These are phyloP conservation scores for Copromyces sp. DNA, from an alignment of 495 filamentous ascomycete species.

Conservation along the genomic window DNA sequence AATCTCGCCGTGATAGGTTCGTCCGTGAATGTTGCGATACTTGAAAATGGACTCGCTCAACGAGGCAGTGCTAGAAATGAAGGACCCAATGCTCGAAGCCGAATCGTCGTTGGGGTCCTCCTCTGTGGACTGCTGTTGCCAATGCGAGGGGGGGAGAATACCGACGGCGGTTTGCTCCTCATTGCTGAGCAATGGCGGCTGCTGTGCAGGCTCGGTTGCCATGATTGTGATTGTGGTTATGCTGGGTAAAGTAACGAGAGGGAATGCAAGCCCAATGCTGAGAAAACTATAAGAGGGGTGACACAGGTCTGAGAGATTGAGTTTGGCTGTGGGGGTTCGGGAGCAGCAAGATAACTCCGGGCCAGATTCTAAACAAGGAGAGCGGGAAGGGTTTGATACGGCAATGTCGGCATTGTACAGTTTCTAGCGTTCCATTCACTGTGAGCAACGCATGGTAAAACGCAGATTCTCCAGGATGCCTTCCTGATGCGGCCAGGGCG, in stretches of 20 bases:
- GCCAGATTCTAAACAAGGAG: neutral
- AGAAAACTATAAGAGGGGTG: neutral
- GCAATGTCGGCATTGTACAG: neutral
- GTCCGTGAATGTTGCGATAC: slow-evolving; percentile 19
- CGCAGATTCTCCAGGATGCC: neutral
- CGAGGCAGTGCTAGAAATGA: slow-evolving; percentile 17
- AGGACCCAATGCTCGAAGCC: neutral
- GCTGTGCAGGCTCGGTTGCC: neutral
- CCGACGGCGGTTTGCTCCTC: neutral
- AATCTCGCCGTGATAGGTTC: slow-evolving; percentile 18
- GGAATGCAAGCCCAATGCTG: neutral
- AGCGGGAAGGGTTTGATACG: neutral
- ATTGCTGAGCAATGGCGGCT: neutral
- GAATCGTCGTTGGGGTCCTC: neutral
- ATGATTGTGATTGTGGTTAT: neutral
- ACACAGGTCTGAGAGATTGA: neutral
- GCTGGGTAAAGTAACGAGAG: neutral
- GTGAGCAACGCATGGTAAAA: neutral
- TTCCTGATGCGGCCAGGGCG: neutral
- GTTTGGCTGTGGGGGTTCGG: neutral
- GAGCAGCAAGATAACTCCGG: neutral
- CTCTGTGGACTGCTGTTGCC: neutral
- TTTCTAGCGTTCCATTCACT: neutral
- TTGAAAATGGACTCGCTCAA: slow-evolving; percentile 22
- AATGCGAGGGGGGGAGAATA: slow-evolving; percentile 1